phyloP scores from a whole-genome alignment of 805 yeast species.

The Gaillardinia entomophila region DNA sequence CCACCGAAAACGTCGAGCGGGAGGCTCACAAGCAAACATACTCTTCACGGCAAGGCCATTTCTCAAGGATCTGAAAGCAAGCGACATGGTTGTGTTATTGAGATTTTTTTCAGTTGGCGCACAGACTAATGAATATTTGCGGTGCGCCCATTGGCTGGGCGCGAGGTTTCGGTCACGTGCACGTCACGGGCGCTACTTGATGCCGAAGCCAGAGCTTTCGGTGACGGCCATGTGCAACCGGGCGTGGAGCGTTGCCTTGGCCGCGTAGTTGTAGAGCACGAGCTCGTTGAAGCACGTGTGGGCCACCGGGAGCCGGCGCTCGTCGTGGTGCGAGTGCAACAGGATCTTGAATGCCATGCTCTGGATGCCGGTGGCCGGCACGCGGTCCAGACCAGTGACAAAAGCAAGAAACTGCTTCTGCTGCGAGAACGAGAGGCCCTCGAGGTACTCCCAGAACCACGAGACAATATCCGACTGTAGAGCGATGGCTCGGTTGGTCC shows the following conservation, averaged over 20 bases:
- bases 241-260: conserved; percentile 44
- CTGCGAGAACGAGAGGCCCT: conserved; percentile 32
- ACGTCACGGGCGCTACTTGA: conserved; percentile 36
- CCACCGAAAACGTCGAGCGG: background rate
- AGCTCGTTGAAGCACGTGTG: conserved; percentile 95
- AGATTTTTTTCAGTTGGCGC: background rate
- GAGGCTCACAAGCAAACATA: conserved; percentile 16
- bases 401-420: conserved; percentile 67
- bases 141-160: conserved; percentile 14
- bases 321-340: conserved; percentile 29
- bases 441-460: conserved; percentile 89
- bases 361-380: conserved; percentile 89
- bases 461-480: conserved; percentile 36
- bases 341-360: conserved; percentile 70
- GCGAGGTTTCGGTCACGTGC: conserved; percentile 10
- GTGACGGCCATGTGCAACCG: conserved; percentile 67
- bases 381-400: conserved; percentile 84
- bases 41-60: conserved; percentile 36
- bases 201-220: conserved; percentile 85
- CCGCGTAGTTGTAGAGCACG: conserved; percentile 62
- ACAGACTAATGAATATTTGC: conserved; percentile 8
- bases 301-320: conserved; percentile 66
- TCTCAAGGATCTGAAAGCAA: conserved; percentile 43
- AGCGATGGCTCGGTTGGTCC: conserved; percentile 36
- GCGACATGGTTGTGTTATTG: conserved; percentile 11